phyloP scores from a whole-genome alignment of 2,329 filamentous ascomycete genomes.

The Hypoxylon sp. region DNA sequence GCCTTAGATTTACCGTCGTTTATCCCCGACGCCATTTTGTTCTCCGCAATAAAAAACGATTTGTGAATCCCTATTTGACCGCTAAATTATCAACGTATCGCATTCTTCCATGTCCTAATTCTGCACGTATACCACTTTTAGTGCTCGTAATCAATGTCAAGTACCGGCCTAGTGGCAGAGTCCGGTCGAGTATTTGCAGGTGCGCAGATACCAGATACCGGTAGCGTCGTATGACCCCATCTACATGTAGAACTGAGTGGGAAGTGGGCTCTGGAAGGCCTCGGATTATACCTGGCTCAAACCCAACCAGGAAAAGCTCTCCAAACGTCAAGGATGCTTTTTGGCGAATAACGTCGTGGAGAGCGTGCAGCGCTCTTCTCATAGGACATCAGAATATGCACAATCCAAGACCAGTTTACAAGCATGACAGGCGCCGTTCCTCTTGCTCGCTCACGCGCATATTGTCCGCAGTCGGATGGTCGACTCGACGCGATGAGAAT shows the following conservation, averaged over 20 bases:
- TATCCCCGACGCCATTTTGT: slow-evolving; percentile 16
- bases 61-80: slow-evolving; percentile 25
- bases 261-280: slow-evolving; percentile 41
- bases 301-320: slow-evolving; percentile 50
- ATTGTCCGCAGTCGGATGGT: slow-evolving; percentile 40
- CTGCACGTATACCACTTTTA: slow-evolving; percentile 22
- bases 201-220: slow-evolving; percentile 30
- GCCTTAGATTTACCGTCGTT: slow-evolving; percentile 18
- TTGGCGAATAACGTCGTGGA: slow-evolving; percentile 56
- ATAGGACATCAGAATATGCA: slow-evolving; percentile 61
- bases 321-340: slow-evolving; percentile 45
- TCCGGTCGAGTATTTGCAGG: slow-evolving; percentile 25
- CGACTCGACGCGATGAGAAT: slow-evolving; percentile 31
- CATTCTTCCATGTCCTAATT: slow-evolving; percentile 23
- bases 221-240: slow-evolving; percentile 46
- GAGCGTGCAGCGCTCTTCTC: slow-evolving; percentile 53
- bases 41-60: slow-evolving; percentile 24
- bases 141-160: slow-evolving; percentile 12
- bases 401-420: slow-evolving; percentile 57
- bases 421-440: slow-evolving; percentile 62
- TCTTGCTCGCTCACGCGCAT: slow-evolving; percentile 51
- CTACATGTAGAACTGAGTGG: slow-evolving; percentile 37
- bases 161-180: slow-evolving; percentile 7
- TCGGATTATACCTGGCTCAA: slow-evolving; percentile 44
- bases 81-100: slow-evolving; percentile 19